phyloP scores from a whole-genome alignment of 2,329 filamentous ascomycete genomes.

The Phialophora verrucosa region DNA sequence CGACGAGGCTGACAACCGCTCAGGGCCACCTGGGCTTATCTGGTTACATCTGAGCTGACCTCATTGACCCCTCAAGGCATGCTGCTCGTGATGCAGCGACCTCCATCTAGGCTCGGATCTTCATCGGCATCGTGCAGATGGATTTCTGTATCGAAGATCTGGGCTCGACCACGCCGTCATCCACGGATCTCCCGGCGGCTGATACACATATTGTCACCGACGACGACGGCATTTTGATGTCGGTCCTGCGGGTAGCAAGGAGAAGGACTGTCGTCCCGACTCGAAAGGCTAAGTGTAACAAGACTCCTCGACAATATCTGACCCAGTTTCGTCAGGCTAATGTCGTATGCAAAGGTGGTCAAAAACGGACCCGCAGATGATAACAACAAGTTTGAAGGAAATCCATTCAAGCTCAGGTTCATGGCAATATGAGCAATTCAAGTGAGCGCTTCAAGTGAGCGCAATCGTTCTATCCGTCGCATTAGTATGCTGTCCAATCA shows the following conservation, averaged over 20 bases:
- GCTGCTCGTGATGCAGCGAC: not conserved
- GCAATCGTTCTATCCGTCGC: not conserved
- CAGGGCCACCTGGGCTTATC: not conserved
- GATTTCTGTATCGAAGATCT: not conserved
- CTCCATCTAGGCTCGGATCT: not conserved
- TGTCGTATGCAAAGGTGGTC: not conserved
- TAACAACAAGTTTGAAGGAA: not conserved
- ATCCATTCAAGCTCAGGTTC: not conserved
- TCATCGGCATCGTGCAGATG: not conserved
- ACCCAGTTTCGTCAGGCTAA: not conserved
- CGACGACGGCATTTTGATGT: not conserved
- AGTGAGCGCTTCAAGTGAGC: not conserved
- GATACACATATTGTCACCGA: not conserved
- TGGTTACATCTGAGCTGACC: not conserved
- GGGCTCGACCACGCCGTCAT: not conserved
- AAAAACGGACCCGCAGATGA: not conserved
- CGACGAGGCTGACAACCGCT: not conserved
- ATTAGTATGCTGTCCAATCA: constrained; percentile 17
- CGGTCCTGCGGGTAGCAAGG: not conserved
- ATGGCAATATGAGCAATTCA: not conserved
- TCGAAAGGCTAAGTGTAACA: not conserved
- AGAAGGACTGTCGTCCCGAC: not conserved
- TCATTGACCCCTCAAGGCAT: not conserved
- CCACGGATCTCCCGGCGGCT: not conserved
- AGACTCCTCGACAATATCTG: not conserved